Conservation (phyloP, 768 basidiomycete species). For the Exidia glandulosa region DNA sequence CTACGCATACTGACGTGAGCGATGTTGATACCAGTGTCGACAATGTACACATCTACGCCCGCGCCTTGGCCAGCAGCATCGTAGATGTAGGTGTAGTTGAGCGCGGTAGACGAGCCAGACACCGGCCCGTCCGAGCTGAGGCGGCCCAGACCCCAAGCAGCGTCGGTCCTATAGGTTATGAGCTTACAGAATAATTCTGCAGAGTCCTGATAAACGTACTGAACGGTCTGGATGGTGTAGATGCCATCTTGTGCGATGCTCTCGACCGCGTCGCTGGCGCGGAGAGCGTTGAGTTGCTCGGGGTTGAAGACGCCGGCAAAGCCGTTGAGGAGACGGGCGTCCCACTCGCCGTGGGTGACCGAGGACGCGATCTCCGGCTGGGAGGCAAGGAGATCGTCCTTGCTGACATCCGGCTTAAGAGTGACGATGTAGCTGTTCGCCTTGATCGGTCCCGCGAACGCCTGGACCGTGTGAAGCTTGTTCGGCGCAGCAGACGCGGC, state of each 20-base stretch:
- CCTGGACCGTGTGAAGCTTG: constrained; percentile 1
- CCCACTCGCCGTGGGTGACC: constrained; percentile 12
- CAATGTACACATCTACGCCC: constrained; percentile 31
- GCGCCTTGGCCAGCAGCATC: constrained; percentile 18
- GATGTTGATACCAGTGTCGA: constrained; percentile 42
- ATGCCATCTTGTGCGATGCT: constrained; percentile 22
- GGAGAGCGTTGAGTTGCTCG: constrained; percentile 15
- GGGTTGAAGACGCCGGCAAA: constrained; percentile 15
- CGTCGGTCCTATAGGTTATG: constrained; percentile 10
- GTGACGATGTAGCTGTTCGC: constrained; percentile 14
- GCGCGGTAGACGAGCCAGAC: background rate
- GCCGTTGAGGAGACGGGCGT: constrained; percentile 14
- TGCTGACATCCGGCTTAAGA: constrained; percentile 13
- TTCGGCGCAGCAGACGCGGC: background rate
- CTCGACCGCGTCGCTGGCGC: constrained; percentile 17
- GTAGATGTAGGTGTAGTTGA: constrained; percentile 22
- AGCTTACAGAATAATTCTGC: background rate
- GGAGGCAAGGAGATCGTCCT: constrained; percentile 8
- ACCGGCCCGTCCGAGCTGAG: constrained; percentile 8
- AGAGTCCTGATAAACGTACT: constrained; percentile 4
- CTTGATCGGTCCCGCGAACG: constrained; percentile 8
- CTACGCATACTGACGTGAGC: constrained; percentile 9
- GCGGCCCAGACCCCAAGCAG: constrained; percentile 14
- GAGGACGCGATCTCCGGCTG: background rate
- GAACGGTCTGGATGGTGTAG: constrained; percentile 11